These are phyloP conservation scores for Candida xiaguanensis DNA, from an alignment of 805 yeast species.

Conservation along the genomic window DNA sequence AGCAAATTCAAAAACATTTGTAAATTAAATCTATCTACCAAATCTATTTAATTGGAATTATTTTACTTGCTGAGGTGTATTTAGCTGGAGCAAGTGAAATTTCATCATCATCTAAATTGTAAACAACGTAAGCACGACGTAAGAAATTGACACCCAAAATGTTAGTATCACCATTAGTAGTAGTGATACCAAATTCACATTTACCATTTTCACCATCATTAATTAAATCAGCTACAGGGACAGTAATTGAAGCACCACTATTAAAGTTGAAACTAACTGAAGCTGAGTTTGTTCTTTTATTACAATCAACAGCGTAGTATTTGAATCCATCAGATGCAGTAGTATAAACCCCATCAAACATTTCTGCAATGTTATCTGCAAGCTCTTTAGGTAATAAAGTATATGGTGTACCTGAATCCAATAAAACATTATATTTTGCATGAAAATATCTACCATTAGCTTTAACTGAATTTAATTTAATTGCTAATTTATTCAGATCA, in stretches of 20 bases:
- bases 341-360: not conserved
- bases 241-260: constrained; percentile 1
- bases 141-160: constrained; percentile 65
- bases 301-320: constrained; percentile 34
- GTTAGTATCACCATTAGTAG: constrained; percentile 10
- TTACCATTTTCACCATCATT: constrained; percentile 38
- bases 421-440: constrained; percentile 20
- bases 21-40: too few species aligned
- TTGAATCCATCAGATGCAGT: not conserved
- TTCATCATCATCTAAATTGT: constrained; percentile 53
- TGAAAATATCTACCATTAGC: constrained; percentile 15
- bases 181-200: constrained; percentile 16
- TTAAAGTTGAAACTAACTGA: not conserved
- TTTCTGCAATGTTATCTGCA: constrained; percentile 14
- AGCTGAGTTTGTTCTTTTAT: not conserved
- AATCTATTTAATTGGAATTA: not conserved
- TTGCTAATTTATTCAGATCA: constrained; percentile 23
- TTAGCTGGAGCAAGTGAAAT: constrained; percentile 55
- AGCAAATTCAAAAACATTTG: too few species aligned
- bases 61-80: constrained; percentile 23
- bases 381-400: constrained; percentile 40
- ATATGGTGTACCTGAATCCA: constrained; percentile 35
- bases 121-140: constrained; percentile 60
- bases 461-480: constrained; percentile 41
- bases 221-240: not conserved